A percentile compares a stretch with the other conserved stretches of the same genome.
These are phyloP conservation scores for Cryptococcus deneoformans DNA, from an alignment of 1,284 basidiomycete genomes.

Conservation along the genomic window DNA sequence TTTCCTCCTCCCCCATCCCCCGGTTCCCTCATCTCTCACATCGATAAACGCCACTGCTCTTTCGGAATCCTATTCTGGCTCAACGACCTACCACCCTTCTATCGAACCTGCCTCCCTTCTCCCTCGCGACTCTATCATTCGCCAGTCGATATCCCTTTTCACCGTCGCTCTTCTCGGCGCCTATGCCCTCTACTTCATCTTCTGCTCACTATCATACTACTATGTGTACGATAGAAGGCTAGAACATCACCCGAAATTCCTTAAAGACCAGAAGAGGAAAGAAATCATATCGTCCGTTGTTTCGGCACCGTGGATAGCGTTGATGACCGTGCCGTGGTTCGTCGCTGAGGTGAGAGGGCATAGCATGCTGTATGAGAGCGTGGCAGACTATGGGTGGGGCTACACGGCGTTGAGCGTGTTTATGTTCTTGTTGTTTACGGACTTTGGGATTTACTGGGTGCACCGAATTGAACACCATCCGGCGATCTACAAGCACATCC, in stretches of 20 bases:
- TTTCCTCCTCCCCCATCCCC: constrained; percentile 64
- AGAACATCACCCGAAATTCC: constrained; percentile 91
- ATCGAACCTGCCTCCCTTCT: constrained; percentile 17
- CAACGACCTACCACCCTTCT: constrained; percentile 20
- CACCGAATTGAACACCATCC: constrained; percentile 91
- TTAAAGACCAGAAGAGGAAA: constrained; percentile 73
- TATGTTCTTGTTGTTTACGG: constrained; percentile 86
- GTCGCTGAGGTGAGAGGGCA: constrained; percentile 86
- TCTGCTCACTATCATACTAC: constrained; percentile 78
- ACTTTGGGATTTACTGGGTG: constrained; percentile 90
- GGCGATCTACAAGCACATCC: constrained; percentile 79
- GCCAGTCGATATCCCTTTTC: constrained; percentile 75
- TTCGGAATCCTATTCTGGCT: constrained; percentile 15
- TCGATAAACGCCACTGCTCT: constrained; percentile 29
- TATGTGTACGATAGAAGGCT: constrained; percentile 95
- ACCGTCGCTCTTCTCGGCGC: constrained; percentile 78
- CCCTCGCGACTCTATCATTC: constrained; percentile 68
- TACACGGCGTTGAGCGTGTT: constrained; percentile 45
- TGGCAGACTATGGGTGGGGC: constrained; percentile 58
- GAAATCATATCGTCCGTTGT: constrained; percentile 77
- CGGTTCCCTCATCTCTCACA: constrained; percentile 38
- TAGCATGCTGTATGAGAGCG: constrained; percentile 71
- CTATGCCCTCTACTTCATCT: constrained; percentile 76
- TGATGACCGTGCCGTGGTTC: constrained; percentile 92
- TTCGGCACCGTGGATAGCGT: constrained; percentile 75